Base-by-base conservation (phyloP, 805 yeast genomes). In the Pachysolen tannophilus region DNA sequence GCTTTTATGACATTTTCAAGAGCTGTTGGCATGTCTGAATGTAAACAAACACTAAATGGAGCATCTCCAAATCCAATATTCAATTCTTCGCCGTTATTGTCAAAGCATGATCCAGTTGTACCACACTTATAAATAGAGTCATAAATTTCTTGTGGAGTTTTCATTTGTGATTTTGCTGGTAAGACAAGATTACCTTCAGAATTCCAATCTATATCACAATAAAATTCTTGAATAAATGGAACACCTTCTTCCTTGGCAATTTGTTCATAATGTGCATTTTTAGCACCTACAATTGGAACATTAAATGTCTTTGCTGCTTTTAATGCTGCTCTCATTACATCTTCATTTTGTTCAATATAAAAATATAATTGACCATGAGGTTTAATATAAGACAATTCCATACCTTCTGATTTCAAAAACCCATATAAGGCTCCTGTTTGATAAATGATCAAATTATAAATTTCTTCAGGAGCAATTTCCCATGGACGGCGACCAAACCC, bases 311-410 rank as follows among this genome's bases (percentile, higher is more conserved):
- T 57, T 1, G 61, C 61, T 20, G 61, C 65, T 40, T 49, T 49
- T 13, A 59, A 36, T 13, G 57, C 60, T 5, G 65, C 64, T 28
- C 50, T 43, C 58, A 57, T 60, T 4, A 60, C 50, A 5, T 48
- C 54, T 38, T 57, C 59, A 37, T 60, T 57, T 35, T 60, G 46
- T 38, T 49, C 61, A 25, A 56, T 53, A 30, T 59, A 59, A 31
- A 58, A 58, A 35, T 56, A 58, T n/a, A 60, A 43, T 42, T 60
- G 63, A 5, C 65, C 65, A 39, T 60, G 65, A 2, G 65, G 63
- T 40, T 58, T 58, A 19, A 60, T 53, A 37, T 56, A 58, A 23
- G 53, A 44, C 40, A 61, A 44, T 13, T 42, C 46, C 47, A 58
- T 38, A 10, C 57, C 60, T 37, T 59, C 64, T 14, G 61, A 56